Base-by-base conservation (phyloP, 192 early-diverging fungal species). In the Entomortierella lignicola region DNA sequence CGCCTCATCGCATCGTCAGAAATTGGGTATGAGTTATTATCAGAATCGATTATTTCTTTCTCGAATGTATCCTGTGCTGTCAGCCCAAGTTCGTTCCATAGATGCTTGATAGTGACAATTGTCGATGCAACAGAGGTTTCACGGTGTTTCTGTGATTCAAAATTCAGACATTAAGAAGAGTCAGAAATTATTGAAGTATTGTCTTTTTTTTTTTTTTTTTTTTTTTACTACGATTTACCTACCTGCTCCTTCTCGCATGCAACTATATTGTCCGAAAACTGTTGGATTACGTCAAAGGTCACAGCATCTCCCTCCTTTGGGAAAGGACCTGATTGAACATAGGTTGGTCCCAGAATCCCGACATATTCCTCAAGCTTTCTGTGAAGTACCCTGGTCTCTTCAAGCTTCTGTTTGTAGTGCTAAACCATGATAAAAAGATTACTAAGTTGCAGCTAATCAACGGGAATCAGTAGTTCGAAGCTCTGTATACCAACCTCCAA, bases 361-460 rank as follows among this genome's bases (percentile, higher is more conserved):
- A 47, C 51, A 39, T 60, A 79, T 15, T 26, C 29, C 17, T 62
- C 6, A 13, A 79, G 52, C 48, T 69, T 43, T 5, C 29, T 50
- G 30, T 79, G 62, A 7, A 79, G 29, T 11, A 8, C 51, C 25
- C 56, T 56, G 4, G 56, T 79, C 23, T 60, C 67, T 8, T 55
- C 75, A 25, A 79, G 52, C 8, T 66, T 79, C 55, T 63, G 63
- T 4, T 41, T 65, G 51, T 79, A 79, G 37, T 79, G 75, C 75
- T 79, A 61, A 48, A 8, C 1, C 25, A 63, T 23, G 32, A 10
- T 20, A 29, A 56, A 56, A 21, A 47, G 8, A 66, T 15, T 25
- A 27, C 25, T 2, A 8, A 54, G 26, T 17, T 2, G 4, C 6
- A 27, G 27, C 7, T 6, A 52, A 52, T 21, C 6, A 52, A 18